Conservation (phyloP, 768 basidiomycete genomes). For the Podaxis sp. region DNA sequence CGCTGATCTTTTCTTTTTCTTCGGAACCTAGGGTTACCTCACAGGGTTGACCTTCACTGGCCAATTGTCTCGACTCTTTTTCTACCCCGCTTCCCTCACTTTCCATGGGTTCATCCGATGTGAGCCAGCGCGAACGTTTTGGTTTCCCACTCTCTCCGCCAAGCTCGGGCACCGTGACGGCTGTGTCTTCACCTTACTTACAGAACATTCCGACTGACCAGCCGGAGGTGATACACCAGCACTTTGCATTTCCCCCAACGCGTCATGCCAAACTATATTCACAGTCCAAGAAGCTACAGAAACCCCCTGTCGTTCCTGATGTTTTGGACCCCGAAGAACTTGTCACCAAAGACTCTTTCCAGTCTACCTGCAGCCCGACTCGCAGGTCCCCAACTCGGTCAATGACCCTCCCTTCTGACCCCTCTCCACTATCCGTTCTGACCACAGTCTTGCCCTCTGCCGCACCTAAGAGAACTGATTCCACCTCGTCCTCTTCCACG, state of each 20-base stretch:
- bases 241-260: conserved; percentile 5
- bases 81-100: background rate
- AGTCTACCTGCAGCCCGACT: conserved; percentile 23
- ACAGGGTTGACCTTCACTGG: background rate
- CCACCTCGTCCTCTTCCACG: conserved; percentile 34
- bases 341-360: conserved; percentile 8
- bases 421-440: conserved; percentile 30
- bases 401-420: conserved; percentile 35
- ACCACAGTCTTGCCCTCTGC: conserved; percentile 34
- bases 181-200: conserved; percentile 37
- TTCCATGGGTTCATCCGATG: conserved; percentile 25
- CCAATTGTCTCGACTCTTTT: conserved; percentile 5
- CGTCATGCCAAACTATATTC: background rate
- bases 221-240: conserved; percentile 24
- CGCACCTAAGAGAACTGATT: conserved; percentile 30
- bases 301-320: conserved; percentile 14
- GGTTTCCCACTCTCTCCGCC: conserved; percentile 49
- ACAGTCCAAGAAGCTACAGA: conserved; percentile 9
- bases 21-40: background rate
- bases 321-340: conserved; percentile 5
- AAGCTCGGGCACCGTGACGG: conserved; percentile 40
- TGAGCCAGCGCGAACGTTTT: conserved; percentile 28
- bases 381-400: conserved; percentile 35
- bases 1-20: background rate
- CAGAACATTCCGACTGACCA: conserved; percentile 26